phyloP scores from a whole-genome alignment of 2,329 filamentous ascomycete species.

The Laburnicola sp. region DNA sequence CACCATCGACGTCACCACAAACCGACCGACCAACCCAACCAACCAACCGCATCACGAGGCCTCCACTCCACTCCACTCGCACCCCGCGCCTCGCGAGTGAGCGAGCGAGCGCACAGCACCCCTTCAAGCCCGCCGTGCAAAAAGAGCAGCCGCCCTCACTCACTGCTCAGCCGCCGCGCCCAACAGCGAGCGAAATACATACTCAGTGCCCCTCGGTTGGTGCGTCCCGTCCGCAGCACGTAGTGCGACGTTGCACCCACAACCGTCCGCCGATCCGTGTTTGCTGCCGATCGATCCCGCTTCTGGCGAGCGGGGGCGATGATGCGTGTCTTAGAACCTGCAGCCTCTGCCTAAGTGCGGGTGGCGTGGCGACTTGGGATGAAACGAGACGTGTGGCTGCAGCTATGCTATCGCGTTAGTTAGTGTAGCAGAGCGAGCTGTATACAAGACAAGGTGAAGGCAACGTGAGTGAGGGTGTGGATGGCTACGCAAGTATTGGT shows the following conservation, averaged over 20 bases:
- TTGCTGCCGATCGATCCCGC: slow-evolving; percentile 8
- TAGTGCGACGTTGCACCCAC: slow-evolving; percentile 15
- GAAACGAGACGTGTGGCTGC: no score
- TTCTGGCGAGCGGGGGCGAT: slow-evolving; percentile 9
- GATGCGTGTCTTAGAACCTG: slow-evolving; percentile 15
- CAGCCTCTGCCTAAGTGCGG: no score
- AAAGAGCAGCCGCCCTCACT: no score
- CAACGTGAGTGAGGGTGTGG: not conserved
- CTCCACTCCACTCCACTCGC: not conserved
- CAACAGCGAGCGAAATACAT: slow-evolving; percentile 2
- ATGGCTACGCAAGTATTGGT: slow-evolving; percentile 4
- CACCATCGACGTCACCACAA: slow-evolving; percentile 17
- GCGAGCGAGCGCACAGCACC: no score
- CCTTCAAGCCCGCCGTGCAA: no score
- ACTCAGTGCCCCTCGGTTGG: slow-evolving; percentile 4
- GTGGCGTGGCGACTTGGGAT: no score
- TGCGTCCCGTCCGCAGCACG: not conserved
- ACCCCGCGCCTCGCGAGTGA: no score
- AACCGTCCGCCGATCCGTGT: slow-evolving; percentile 11
- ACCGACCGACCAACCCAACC: no score
- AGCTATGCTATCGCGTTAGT: no score
- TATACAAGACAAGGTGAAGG: not conserved
- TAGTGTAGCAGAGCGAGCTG: not conserved
- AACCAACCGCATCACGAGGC: slow-evolving; percentile 4
- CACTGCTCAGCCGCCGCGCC: slow-evolving; percentile 2